A percentile compares a stretch with the other conserved stretches of the same genome.
phyloP scores from a whole-genome alignment of 768 basidiomycete genomes.

The Trametes villosa region DNA sequence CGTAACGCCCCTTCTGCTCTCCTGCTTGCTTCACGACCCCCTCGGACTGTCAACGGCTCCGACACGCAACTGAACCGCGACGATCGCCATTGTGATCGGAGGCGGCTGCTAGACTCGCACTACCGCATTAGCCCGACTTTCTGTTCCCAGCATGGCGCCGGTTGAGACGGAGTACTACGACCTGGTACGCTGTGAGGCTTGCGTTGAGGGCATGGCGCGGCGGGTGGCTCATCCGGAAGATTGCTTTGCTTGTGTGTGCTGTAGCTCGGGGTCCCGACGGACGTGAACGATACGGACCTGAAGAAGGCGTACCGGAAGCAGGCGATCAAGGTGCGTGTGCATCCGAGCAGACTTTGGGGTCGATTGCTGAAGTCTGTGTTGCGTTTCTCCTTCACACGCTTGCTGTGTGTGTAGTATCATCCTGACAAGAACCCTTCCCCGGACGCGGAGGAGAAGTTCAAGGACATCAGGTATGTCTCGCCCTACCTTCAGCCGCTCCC shows the following conservation, averaged over 20 bases:
- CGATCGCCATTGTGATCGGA: no score
- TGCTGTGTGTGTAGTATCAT: conserved; percentile 63
- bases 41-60: conserved; percentile 1
- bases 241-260: background rate
- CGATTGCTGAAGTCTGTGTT: background rate
- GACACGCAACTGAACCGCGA: conserved; percentile 5
- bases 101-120: background rate
- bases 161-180: conserved; percentile 91
- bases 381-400: background rate
- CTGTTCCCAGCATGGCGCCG: conserved; percentile 62
- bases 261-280: conserved; percentile 71
- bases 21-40: background rate
- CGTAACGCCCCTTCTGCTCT: background rate
- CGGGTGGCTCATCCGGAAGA: conserved; percentile 11
- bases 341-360: background rate
- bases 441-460: conserved; percentile 97
- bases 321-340: conserved; percentile 78
- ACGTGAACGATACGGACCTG: conserved; percentile 78
- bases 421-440: conserved; percentile 93
- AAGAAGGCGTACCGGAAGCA: conserved; percentile 96
- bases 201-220: background rate
- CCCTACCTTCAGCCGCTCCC: background rate
- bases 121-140: background rate
- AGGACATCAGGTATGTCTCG: conserved; percentile 80
- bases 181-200: conserved; percentile 51